Percentiles rank a stretch among this genome's conserved stretches.
Conservation (phyloP, 2,329 filamentous ascomycete genomes). For the Epichloe sylvatica region DNA sequence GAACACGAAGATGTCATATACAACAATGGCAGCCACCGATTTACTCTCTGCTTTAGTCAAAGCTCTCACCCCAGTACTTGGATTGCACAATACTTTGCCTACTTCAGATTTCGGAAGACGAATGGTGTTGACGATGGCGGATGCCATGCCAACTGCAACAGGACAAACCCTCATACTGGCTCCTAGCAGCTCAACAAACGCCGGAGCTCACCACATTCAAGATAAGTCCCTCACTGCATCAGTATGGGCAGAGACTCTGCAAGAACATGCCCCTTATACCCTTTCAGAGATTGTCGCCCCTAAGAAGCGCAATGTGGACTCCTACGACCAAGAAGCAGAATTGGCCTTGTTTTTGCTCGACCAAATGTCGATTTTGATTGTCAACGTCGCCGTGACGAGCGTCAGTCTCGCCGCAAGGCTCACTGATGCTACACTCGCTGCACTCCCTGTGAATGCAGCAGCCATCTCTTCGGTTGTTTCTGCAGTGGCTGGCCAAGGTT, state of each 20-base stretch:
- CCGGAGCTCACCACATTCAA: background rate
- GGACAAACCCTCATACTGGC: background rate
- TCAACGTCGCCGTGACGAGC: slow-evolving; percentile 9
- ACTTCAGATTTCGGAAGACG: background rate
- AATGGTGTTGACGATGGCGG: background rate
- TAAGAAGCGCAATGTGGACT: background rate
- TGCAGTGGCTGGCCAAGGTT: slow-evolving; percentile 7
- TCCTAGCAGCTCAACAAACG: background rate
- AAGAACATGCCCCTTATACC: background rate
- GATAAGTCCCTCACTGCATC: background rate
- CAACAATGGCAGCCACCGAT: background rate
- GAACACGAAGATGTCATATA: background rate
- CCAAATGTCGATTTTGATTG: slow-evolving; percentile 9
- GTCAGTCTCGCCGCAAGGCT: slow-evolving; percentile 10
- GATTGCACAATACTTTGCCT: background rate
- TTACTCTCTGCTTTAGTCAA: slow-evolving; percentile 8
- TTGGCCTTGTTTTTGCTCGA: slow-evolving; percentile 8
- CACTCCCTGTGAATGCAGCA: slow-evolving; percentile 9
- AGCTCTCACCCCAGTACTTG: slow-evolving; percentile 4
- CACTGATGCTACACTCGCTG: slow-evolving; percentile 10
- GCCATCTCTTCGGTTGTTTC: slow-evolving; percentile 9
- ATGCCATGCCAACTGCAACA: background rate
- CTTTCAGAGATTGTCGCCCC: background rate
- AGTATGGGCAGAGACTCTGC: background rate
- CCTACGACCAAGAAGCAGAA: background rate